These are phyloP conservation scores for Deuterostichococcus epilithicus DNA, from an alignment of 139 green algal species.

Conservation along the genomic window DNA sequence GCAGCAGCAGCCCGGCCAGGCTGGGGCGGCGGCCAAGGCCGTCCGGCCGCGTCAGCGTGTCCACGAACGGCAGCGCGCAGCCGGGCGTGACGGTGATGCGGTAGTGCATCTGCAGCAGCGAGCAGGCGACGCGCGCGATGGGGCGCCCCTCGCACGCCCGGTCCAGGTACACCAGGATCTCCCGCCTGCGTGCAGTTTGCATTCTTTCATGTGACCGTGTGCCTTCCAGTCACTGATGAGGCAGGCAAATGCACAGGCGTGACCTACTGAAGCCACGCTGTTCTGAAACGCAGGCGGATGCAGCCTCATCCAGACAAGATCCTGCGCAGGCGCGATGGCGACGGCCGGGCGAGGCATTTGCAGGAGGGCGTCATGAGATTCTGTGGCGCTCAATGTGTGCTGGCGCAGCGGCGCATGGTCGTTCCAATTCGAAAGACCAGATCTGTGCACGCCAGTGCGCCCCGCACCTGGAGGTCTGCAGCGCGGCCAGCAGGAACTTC, in stretches of 20 bases:
- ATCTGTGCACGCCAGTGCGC: neutral
- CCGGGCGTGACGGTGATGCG: neutral
- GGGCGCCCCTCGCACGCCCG: conserved; percentile 1
- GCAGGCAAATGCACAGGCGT: neutral
- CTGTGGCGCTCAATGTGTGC: no score
- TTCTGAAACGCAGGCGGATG: neutral
- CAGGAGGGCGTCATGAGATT: no score
- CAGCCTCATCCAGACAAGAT: neutral
- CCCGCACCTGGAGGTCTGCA: conserved; percentile 13
- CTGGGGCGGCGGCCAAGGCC: neutral
- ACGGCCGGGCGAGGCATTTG: no score
- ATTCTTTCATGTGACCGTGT: no score
- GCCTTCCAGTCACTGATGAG: no score
- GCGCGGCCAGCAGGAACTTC: conserved; percentile 11
- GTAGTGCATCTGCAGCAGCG: neutral
- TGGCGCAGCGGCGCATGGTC: neutral
- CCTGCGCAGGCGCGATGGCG: no score
- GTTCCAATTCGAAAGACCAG: neutral
- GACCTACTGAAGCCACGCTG: neutral
- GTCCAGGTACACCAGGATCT: conserved; percentile 8
- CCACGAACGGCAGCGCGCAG: neutral
- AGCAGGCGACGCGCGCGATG: conserved; percentile 7
- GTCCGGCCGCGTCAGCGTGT: neutral
- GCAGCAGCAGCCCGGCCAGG: neutral
- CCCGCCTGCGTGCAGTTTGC: conserved; percentile 7